Evolutionary conservation across 352 stramenopile species (phyloP).

Genomic region (Globisporangium abappressorium): DNA sequence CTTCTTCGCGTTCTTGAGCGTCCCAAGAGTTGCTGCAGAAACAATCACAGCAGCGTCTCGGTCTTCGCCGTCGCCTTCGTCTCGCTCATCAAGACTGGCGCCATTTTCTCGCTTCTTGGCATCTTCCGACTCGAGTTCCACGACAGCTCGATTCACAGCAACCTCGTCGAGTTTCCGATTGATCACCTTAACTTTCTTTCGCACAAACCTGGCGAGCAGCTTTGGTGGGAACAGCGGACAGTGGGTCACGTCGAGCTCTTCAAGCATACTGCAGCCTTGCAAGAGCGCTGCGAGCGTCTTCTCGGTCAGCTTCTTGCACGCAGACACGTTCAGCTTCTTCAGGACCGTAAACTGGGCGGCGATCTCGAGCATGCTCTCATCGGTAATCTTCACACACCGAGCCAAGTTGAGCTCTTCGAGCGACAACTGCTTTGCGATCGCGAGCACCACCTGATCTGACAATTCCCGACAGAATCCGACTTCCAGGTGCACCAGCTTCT

Average conservation of each 20-base stretch:
- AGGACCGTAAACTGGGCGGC: conserved; percentile 70
- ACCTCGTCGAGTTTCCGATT: conserved; percentile 44
- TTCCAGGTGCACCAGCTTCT: conserved; percentile 64
- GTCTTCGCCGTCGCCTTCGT: conserved; percentile 10
- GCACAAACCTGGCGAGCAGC: conserved; percentile 54
- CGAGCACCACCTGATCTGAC: conserved; percentile 62
- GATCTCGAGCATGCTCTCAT: conserved; percentile 81
- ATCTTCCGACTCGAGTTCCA: conserved; percentile 1
- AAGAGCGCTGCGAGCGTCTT: conserved; percentile 47
- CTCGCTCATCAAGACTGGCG: background rate
- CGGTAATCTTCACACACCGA: conserved; percentile 77
- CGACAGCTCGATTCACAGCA: conserved; percentile 13
- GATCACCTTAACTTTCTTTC: conserved; percentile 49
- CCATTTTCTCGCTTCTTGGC: conserved; percentile 8
- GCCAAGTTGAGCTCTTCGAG: conserved; percentile 72
- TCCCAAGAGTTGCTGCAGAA: background rate
- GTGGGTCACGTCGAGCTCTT: conserved; percentile 78
- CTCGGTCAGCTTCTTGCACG: conserved; percentile 82
- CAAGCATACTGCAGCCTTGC: conserved; percentile 51
- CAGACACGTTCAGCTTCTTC: conserved; percentile 60
- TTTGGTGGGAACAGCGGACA: conserved; percentile 61
- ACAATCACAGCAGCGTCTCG: background rate
- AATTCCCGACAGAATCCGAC: conserved; percentile 84
- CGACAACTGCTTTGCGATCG: conserved; percentile 76
- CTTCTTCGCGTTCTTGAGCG: conserved; percentile 7